Conservation (phyloP, 2,329 filamentous ascomycete genomes). For the Curvularia spicifera region DNA sequence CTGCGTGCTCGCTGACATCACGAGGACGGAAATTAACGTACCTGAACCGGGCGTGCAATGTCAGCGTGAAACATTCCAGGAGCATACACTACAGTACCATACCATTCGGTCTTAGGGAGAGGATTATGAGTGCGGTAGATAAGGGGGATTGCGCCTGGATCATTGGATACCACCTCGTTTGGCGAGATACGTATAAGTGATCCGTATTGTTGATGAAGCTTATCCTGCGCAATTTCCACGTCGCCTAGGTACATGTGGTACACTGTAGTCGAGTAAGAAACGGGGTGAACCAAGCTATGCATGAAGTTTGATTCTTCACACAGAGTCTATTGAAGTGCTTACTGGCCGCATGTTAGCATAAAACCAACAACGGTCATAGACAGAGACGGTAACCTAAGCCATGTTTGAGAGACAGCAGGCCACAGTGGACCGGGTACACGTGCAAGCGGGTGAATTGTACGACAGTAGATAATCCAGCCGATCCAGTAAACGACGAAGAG, state of each 20-base stretch:
- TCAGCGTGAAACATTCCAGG: background rate
- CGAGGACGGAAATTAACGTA: constrained; percentile 19
- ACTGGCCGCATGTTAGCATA: constrained; percentile 3
- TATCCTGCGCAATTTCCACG: constrained; percentile 15
- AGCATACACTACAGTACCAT: background rate
- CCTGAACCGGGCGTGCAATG: constrained; percentile 8
- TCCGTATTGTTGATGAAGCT: constrained; percentile 16
- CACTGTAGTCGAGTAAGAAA: constrained; percentile 1
- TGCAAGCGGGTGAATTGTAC: constrained; percentile 16
- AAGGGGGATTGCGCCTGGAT: constrained; percentile 18
- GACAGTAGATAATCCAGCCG: constrained; percentile 12
- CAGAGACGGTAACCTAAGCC: constrained; percentile 1
- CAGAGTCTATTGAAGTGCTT: background rate
- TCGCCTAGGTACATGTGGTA: constrained; percentile 11
- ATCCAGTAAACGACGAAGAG: constrained; percentile 1
- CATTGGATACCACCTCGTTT: constrained; percentile 25
- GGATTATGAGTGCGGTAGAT: constrained; percentile 25
- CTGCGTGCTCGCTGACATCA: constrained; percentile 27
- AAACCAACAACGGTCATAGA: background rate
- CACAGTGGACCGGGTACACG: constrained; percentile 15
- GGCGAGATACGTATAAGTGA: constrained; percentile 27
- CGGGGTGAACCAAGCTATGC: background rate
- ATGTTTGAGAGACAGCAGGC: constrained; percentile 14
- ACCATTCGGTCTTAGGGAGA: constrained; percentile 17
- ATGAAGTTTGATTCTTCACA: background rate